These are phyloP conservation scores for Aspergillus pseudoterreus DNA, from an alignment of 2,329 filamentous ascomycete genomes.

Conservation along the genomic window DNA sequence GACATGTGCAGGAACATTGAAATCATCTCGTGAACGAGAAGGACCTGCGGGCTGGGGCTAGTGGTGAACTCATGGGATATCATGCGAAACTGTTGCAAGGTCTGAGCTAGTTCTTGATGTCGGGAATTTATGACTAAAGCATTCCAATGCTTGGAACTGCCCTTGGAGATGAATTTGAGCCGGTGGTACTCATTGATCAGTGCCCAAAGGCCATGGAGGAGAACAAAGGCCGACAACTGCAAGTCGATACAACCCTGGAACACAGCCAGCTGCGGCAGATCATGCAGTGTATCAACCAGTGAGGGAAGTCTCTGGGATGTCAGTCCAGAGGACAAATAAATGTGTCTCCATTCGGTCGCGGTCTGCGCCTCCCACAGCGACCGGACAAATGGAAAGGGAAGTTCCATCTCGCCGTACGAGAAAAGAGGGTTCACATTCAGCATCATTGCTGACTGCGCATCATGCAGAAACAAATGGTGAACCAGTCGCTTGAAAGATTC, in stretches of 20 bases:
- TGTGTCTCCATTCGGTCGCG: constrained; percentile 61
- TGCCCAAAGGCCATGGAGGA: constrained; percentile 63
- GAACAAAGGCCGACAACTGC: constrained; percentile 56
- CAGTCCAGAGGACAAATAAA: constrained; percentile 45
- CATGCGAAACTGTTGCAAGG: constrained; percentile 52
- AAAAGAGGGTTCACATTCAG: constrained; percentile 62
- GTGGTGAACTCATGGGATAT: constrained; percentile 17
- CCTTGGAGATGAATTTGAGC: constrained; percentile 46
- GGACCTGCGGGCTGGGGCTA: constrained; percentile 21
- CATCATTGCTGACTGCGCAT: constrained; percentile 65
- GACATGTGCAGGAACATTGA: constrained; percentile 40
- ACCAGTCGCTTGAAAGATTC: constrained; percentile 66
- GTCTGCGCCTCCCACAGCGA: constrained; percentile 64
- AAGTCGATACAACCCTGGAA: constrained; percentile 54
- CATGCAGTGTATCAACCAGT: constrained; percentile 51
- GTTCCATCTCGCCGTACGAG: constrained; percentile 64
- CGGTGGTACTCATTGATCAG: constrained; percentile 63
- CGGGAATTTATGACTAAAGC: constrained; percentile 50
- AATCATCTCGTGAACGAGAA: constrained; percentile 31
- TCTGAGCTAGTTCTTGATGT: constrained; percentile 60
- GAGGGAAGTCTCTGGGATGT: constrained; percentile 32
- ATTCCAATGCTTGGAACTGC: constrained; percentile 39
- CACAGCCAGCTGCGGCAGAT: constrained; percentile 53
- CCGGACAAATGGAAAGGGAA: constrained; percentile 61
- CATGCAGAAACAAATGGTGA: constrained; percentile 62